Conservation (phyloP, 1,284 basidiomycete genomes). For the Moesziomyces globuligerus region DNA sequence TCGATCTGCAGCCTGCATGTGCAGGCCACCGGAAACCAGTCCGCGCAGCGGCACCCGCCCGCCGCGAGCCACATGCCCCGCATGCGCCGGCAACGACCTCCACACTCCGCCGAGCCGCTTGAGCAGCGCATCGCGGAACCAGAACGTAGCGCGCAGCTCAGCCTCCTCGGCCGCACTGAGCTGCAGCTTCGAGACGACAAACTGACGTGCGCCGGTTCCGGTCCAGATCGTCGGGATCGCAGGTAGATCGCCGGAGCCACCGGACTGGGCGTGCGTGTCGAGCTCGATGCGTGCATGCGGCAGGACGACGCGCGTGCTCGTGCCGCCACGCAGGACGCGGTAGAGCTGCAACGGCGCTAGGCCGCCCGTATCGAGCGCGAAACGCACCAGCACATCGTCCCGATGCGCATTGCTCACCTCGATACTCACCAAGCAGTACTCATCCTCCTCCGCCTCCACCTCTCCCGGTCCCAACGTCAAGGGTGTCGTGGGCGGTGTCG, state of each 20-base stretch:
- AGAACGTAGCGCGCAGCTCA: slow-evolving; percentile 82
- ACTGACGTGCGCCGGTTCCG: slow-evolving; percentile 78
- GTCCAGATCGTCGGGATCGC: slow-evolving; percentile 78
- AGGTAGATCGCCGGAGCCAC: slow-evolving; percentile 69
- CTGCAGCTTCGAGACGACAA: slow-evolving; percentile 81
- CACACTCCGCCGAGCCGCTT: slow-evolving; percentile 77
- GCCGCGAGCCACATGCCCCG: slow-evolving; percentile 5
- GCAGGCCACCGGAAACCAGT: slow-evolving; percentile 10
- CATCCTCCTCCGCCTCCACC: slow-evolving; percentile 14
- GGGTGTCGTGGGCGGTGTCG: slow-evolving; percentile 1
- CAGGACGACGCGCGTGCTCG: slow-evolving; percentile 58
- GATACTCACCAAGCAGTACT: slow-evolving; percentile 83
- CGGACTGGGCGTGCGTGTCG: slow-evolving; percentile 70
- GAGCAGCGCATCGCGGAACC: slow-evolving; percentile 89
- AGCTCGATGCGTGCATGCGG: slow-evolving; percentile 70
- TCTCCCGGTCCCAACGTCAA: neutral
- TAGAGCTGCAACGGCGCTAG: slow-evolving; percentile 21
- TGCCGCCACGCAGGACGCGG: slow-evolving; percentile 17
- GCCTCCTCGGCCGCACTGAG: slow-evolving; percentile 74
- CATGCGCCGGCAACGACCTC: slow-evolving; percentile 70
- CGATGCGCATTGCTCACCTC: slow-evolving; percentile 88
- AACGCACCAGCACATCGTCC: slow-evolving; percentile 84
- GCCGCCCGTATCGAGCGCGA: slow-evolving; percentile 72
- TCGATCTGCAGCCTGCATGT: slow-evolving; percentile 6
- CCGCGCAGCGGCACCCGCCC: slow-evolving; percentile 11